Evolutionary conservation across 2,329 filamentous ascomycete genomes (phyloP), one percentile per base, ranked within the genome.

Genomic region (Trematosphaeria pertusa): DNA sequence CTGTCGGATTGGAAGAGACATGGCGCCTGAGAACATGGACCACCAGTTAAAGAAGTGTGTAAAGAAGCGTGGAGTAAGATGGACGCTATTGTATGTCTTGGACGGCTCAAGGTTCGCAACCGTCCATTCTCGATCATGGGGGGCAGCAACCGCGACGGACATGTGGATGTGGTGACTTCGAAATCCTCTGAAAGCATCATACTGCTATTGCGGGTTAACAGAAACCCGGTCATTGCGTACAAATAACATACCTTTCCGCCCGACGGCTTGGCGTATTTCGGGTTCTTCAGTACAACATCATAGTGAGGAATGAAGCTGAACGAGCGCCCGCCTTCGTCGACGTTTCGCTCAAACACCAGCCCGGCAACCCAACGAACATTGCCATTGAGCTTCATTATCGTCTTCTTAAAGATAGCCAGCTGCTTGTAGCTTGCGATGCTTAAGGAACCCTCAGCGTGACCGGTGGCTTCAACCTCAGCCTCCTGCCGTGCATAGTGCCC

Each of bases 41-140:
- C 92, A 97, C 94, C 94, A 99, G 46, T 87, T 86, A 75, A 92
- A 97, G 78, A 99, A 99, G 69, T 99, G 94, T 0, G 93, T 97
- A 70, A 99, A 99, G 77, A 99, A 96, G 7, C 92, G 87, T 5
- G 94, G 94, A 1, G 89, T 94, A 21, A 99, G 81, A 71, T 99
- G 95, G 1, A 97, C 88, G 0, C 93, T 91, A 67, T 99, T 99
- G 77, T 99, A 99, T 67, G 93, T 97, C 54, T 86, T 84, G 1
- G 92, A 95, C 3, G 88, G 83, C 55, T 89, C 85, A 3, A 85
- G 76, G 59, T 87, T 89, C 2, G 87, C 82, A 2, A 89, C 83
- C 28, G 86, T 82, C 94, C 93, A 97, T 62, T 97, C 87, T 31
- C 91, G 84, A 65, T 92, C 88, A 24, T 88, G 84, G 0, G 95